A percentile compares a stretch with the other conserved stretches of the same genome.
These are phyloP conservation scores for Sporothrix schenckii DNA, from an alignment of 2,329 filamentous ascomycete species.

Conservation along the genomic window DNA sequence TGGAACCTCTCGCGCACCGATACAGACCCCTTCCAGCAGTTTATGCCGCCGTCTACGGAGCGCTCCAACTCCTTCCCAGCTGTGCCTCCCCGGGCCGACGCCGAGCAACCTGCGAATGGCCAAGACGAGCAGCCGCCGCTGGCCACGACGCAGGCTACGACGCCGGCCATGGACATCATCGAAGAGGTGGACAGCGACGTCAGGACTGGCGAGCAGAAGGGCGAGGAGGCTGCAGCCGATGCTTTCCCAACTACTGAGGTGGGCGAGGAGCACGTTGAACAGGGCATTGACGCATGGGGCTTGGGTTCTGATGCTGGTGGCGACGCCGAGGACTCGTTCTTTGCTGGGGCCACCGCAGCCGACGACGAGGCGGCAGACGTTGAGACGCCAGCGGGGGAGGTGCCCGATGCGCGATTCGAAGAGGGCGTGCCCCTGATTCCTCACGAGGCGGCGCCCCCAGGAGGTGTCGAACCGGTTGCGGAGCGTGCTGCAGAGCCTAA, in stretches of 20 bases:
- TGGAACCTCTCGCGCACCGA: slow-evolving; percentile 57
- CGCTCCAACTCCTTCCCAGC: slow-evolving; percentile 66
- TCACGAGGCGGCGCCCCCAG: neutral
- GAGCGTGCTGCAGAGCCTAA: neutral
- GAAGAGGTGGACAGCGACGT: slow-evolving; percentile 56
- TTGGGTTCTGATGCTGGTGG: neutral
- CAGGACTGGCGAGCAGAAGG: slow-evolving; percentile 49
- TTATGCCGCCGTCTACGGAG: slow-evolving; percentile 57
- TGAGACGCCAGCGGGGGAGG: slow-evolving; percentile 48
- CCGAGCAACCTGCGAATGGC: neutral
- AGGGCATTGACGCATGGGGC: slow-evolving; percentile 26
- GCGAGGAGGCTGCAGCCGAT: slow-evolving; percentile 34
- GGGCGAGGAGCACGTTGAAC: neutral
- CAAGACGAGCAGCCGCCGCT: slow-evolving; percentile 43
- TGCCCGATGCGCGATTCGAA: slow-evolving; percentile 64
- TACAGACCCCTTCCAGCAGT: slow-evolving; percentile 62
- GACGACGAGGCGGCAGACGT: slow-evolving; percentile 49
- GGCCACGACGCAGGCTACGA: slow-evolving; percentile 54
- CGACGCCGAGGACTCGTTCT: slow-evolving; percentile 28
- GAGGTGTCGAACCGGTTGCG: neutral
- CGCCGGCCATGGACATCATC: slow-evolving; percentile 58
- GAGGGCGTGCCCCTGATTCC: slow-evolving; percentile 68
- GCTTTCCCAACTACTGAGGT: neutral
- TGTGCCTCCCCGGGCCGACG: slow-evolving; percentile 51
- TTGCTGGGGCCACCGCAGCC: slow-evolving; percentile 41